phyloP scores from a whole-genome alignment of 768 basidiomycete species.

The Exsudoporus frostii region DNA sequence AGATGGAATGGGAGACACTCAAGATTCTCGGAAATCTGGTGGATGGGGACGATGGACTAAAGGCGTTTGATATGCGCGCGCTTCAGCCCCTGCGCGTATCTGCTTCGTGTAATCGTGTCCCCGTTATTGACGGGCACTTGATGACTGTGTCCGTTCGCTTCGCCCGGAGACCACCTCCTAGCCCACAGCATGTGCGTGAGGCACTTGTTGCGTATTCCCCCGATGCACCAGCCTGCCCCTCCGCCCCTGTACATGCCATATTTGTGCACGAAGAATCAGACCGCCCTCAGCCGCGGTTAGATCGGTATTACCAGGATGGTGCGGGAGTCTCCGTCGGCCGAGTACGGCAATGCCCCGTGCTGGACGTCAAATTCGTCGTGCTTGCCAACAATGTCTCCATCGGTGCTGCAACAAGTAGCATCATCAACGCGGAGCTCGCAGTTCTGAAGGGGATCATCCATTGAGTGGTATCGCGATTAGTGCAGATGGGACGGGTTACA shows the following conservation, averaged over 20 bases:
- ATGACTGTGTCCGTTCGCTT: constrained; percentile 90
- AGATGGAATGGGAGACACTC: constrained; percentile 97
- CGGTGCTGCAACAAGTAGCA: constrained; percentile 93
- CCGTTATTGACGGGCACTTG: constrained; percentile 94
- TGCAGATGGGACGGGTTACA: not conserved
- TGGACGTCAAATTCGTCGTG: constrained; percentile 95
- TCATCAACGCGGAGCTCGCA: constrained; percentile 98
- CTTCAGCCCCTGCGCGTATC: constrained; percentile 81
- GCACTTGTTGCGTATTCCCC: constrained; percentile 73
- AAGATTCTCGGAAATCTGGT: constrained; percentile 91
- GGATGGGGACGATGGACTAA: constrained; percentile 50
- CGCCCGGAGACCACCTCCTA: constrained; percentile 72
- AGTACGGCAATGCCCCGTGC: constrained; percentile 83
- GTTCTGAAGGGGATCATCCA: constrained; percentile 64
- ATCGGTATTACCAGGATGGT: constrained; percentile 86
- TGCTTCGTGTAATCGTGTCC: constrained; percentile 91
- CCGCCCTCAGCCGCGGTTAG: constrained; percentile 90
- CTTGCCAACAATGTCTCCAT: constrained; percentile 92
- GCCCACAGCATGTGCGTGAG: constrained; percentile 82
- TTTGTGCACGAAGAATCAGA: constrained; percentile 92
- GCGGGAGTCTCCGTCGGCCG: constrained; percentile 90
- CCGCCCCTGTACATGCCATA: constrained; percentile 80
- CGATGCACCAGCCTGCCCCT: constrained; percentile 78
- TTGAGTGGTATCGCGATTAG: constrained; percentile 4
- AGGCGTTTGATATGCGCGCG: constrained; percentile 82